Base-by-base conservation (phyloP, 352 stramenopile species). In the Pythium aquatile region DNA sequence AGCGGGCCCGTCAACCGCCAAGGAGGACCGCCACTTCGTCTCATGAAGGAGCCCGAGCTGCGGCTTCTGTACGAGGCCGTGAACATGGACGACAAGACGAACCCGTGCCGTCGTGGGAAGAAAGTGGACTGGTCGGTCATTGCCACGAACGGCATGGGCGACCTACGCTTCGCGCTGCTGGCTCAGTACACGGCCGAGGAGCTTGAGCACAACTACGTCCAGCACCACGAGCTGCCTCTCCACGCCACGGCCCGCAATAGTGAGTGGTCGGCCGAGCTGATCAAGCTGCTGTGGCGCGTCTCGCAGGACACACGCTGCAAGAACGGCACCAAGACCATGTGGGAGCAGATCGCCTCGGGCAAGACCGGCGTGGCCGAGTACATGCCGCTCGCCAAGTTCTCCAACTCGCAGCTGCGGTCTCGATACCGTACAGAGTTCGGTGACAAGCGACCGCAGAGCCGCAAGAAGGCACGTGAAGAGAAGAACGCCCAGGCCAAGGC, bases 41-140 rank as follows among this genome's bases (percentile, higher is more conserved):
- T 72, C 48, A 71, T 83, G 48, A 78, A 72, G 16, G 72, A 79
- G 11, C 69, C 82, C 51, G 78, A 85, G 26, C 48, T 88, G 47
- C 77, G 83, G 61, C 55, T 91, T 40, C 62, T 91, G 66, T 87
- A 90, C 52, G 78, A 91, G 55, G 83, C 83, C 24, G 80, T 91
- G 24, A 90, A 91, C 66, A 63, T 87, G 71, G 57, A 66, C 33
- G 74, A 79, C 57, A 78, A 82, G 20, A 77, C 79, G n/a, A 91
- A 91, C 60, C 72, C 83, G 48, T 91, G 83, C 54, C 83, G 83
- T 58, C 77, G 77, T 5, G 78, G 80, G 39, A 87, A 88, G 68
- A 90, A 91, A 61, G 83, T 91, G 46, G 85, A 88, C 61, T 91
- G 83, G 83, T 78, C 69, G 16, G 80, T 88, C 58, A 74, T 91